Percentiles rank a stretch among this genome's conserved stretches.
phyloP scores from a whole-genome alignment of 163 green algal genomes.

The Chloroidium sp. region DNA sequence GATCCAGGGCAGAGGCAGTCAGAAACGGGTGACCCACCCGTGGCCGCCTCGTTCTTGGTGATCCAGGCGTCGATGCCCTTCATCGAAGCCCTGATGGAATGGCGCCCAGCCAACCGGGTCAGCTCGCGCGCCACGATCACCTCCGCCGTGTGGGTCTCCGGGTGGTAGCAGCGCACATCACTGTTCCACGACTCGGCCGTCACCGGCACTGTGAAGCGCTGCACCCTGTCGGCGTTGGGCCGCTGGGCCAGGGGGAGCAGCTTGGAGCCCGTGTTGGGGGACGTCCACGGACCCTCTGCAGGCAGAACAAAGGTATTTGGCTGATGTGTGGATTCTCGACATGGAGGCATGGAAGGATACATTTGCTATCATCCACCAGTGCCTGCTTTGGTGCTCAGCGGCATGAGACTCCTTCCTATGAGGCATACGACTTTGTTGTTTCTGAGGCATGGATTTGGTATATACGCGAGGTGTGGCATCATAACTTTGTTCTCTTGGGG shows the following conservation, averaged over 20 bases:
- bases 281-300: background rate
- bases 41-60: background rate
- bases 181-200: background rate
- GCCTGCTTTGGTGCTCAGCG: too few relatives aligned
- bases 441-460: too few relatives aligned
- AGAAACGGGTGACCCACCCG: constrained; percentile 2
- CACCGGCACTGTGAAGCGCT: background rate
- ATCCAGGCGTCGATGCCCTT: background rate
- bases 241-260: background rate
- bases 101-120: constrained; percentile 4
- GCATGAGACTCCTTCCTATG: too few relatives aligned
- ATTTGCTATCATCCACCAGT: too few relatives aligned
- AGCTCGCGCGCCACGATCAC: constrained; percentile 7
- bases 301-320: too few relatives aligned
- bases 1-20: constrained; percentile 9
- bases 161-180: constrained; percentile 9
- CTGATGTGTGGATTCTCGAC: too few relatives aligned
- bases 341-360: too few relatives aligned
- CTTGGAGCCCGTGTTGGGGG: background rate
- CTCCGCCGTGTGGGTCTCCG: constrained; percentile 14
- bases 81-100: background rate
- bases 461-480: too few relatives aligned
- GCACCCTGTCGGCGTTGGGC: background rate
- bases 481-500: too few relatives aligned
- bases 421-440: too few relatives aligned